Conservation (phyloP, 192 early-diverging fungal species). For the Backusella sp. region DNA sequence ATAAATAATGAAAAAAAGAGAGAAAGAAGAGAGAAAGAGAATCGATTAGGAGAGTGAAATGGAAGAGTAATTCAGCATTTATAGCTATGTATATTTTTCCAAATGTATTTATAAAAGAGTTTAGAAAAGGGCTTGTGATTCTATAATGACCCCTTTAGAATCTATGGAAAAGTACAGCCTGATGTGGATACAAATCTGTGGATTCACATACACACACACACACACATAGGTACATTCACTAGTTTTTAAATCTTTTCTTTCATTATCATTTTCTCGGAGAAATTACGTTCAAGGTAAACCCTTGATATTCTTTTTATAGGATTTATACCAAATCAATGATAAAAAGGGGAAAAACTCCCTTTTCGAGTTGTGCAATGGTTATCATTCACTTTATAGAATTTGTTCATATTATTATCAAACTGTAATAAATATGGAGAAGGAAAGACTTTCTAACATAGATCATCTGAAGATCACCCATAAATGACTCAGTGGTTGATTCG, state of each 20-base stretch:
- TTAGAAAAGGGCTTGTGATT: constrained; percentile 5
- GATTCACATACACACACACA: background rate
- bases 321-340: constrained; percentile 2
- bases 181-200: background rate
- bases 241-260: background rate
- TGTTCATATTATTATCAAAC: background rate
- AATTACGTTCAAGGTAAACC: background rate
- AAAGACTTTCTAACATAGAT: background rate
- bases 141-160: constrained; percentile 7
- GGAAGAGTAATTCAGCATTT: background rate
- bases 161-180: constrained; percentile 2
- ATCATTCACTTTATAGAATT: background rate
- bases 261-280: constrained; percentile 9
- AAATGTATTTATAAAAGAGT: constrained; percentile 6
- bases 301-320: constrained; percentile 5
- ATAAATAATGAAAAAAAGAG: background rate
- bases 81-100: background rate
- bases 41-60: constrained; percentile 5
- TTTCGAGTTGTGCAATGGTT: background rate
- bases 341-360: constrained; percentile 5
- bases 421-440: background rate
- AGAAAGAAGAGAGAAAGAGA: background rate
- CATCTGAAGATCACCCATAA: background rate
- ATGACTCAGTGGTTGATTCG: background rate
- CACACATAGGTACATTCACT: constrained; percentile 2